Conservation (phyloP, 495 filamentous ascomycete species). For the Hypomontagnella monticulosa region DNA sequence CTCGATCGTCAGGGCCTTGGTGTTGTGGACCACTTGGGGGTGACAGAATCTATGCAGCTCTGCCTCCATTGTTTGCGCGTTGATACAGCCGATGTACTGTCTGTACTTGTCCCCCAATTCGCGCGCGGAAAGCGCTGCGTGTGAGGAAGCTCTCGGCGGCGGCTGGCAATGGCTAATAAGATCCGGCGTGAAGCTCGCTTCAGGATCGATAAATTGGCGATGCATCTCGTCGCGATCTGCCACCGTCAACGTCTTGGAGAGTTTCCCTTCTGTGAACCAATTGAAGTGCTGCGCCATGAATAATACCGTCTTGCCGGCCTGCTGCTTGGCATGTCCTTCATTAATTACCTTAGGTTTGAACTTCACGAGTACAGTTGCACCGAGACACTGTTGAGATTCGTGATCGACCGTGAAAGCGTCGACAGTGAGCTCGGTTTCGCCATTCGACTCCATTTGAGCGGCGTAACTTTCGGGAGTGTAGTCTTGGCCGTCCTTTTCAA, state of each 20-base stretch:
- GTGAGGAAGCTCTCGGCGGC: slow-evolving; percentile 28
- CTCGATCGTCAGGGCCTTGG: slow-evolving; percentile 30
- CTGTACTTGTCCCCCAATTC: slow-evolving; percentile 29
- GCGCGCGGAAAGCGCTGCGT: slow-evolving; percentile 30
- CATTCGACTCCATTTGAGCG: slow-evolving; percentile 30
- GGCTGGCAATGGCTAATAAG: slow-evolving; percentile 26
- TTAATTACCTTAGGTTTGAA: slow-evolving; percentile 4
- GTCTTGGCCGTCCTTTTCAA: slow-evolving; percentile 42
- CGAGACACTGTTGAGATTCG: slow-evolving; percentile 24
- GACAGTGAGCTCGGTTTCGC: slow-evolving; percentile 26
- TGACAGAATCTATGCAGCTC: slow-evolving; percentile 43
- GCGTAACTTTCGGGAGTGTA: slow-evolving; percentile 36
- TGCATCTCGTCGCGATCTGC: slow-evolving; percentile 33
- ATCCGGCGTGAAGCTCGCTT: slow-evolving; percentile 11
- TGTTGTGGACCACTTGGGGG: slow-evolving; percentile 41
- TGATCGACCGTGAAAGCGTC: slow-evolving; percentile 38
- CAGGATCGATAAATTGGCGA: slow-evolving; percentile 18
- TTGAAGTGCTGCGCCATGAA: slow-evolving; percentile 37
- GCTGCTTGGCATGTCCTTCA: neutral
- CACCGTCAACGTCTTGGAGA: slow-evolving; percentile 37
- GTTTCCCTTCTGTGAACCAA: slow-evolving; percentile 38
- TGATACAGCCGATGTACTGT: slow-evolving; percentile 45
- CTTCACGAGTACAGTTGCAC: slow-evolving; percentile 13
- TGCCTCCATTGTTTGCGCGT: slow-evolving; percentile 39
- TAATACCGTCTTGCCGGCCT: slow-evolving; percentile 18